Conservation (phyloP, 2,329 filamentous ascomycete genomes). For the Fusarium irregulare region DNA sequence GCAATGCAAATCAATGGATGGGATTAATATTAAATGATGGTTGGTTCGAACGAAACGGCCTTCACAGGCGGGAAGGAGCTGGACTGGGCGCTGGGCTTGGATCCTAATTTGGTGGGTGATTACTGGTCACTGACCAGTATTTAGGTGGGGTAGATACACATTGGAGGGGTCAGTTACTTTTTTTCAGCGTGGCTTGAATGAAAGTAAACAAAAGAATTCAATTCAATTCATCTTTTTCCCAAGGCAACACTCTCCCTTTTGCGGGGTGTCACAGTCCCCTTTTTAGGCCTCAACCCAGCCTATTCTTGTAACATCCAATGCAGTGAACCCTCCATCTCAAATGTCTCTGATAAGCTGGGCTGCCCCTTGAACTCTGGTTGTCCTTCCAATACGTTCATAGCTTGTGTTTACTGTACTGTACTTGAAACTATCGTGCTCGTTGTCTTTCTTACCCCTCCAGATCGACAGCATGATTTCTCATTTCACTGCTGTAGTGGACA, state of each 20-base stretch:
- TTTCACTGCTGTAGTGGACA: conserved; percentile 3
- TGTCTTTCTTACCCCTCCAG: conserved; percentile 18
- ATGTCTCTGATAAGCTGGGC: conserved; percentile 22
- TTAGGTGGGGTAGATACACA: conserved; percentile 13
- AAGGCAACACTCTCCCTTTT: conserved; percentile 18
- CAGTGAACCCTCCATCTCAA: conserved; percentile 10
- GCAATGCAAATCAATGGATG: conserved; percentile 12
- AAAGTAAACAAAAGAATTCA: conserved; percentile 44
- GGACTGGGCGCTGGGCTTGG: background rate
- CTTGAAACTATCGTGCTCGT: background rate
- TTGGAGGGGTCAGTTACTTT: background rate
- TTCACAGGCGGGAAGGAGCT: conserved; percentile 14
- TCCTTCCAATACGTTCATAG: background rate
- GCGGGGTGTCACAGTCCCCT: background rate
- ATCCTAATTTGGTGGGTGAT: conserved; percentile 1
- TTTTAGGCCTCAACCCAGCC: background rate
- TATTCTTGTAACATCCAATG: background rate
- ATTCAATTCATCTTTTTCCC: background rate
- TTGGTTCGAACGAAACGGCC: conserved; percentile 22
- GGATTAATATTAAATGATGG: background rate
- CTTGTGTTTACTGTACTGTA: conserved; percentile 7
- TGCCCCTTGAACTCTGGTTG: background rate
- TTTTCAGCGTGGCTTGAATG: conserved; percentile 2
- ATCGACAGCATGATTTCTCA: conserved; percentile 30
- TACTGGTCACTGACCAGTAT: background rate